A percentile compares a stretch with the other conserved stretches of the same genome.
phyloP scores from a whole-genome alignment of 208 protist species.

The Kentomonas sorsogonicus region DNA sequence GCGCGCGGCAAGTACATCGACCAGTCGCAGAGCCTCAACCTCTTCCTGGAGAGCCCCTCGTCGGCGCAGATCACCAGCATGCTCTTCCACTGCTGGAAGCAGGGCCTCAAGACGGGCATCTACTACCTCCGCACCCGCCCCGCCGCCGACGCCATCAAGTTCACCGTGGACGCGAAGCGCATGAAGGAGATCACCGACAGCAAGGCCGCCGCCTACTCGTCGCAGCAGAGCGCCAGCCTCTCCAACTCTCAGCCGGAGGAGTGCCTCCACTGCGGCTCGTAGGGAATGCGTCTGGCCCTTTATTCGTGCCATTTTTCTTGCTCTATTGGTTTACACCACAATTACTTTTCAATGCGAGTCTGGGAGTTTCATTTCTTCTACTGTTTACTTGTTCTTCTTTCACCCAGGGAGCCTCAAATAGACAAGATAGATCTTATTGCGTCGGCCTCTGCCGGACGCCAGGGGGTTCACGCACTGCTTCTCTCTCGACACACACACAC shows the following conservation, averaged over 20 bases:
- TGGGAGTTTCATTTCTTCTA: no score
- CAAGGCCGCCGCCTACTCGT: conserved; percentile 9
- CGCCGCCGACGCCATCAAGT: conserved; percentile 99
- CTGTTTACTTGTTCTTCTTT: no score
- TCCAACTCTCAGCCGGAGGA: conserved; percentile 49
- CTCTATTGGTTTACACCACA: no score
- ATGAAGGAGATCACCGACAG: conserved; percentile 65
- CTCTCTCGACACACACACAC: no score
- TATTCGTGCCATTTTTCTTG: no score
- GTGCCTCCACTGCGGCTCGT: conserved; percentile 85
- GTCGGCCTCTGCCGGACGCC: no score
- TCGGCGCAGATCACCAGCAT: conserved; percentile 97
- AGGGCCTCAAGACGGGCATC: conserved; percentile 99
- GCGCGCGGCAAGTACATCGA: conserved; percentile 98
- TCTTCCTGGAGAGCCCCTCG: conserved; percentile 95
- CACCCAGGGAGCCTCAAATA: no score
- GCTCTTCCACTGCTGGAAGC: conserved; percentile 99
- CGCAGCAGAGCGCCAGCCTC: conserved; percentile 3
- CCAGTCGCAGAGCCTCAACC: conserved; percentile 98
- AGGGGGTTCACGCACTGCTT: no score
- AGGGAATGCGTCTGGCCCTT: no score
- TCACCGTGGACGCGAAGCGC: conserved; percentile 95
- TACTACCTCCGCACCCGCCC: conserved; percentile 98
- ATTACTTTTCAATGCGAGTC: conserved; percentile 5
- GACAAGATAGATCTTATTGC: no score